A percentile compares a stretch with the other conserved stretches of the same genome.
Evolutionary conservation across 2,329 filamentous ascomycete genomes (phyloP).

Genomic region (Stagonosporopsis cucurbitacearum): DNA sequence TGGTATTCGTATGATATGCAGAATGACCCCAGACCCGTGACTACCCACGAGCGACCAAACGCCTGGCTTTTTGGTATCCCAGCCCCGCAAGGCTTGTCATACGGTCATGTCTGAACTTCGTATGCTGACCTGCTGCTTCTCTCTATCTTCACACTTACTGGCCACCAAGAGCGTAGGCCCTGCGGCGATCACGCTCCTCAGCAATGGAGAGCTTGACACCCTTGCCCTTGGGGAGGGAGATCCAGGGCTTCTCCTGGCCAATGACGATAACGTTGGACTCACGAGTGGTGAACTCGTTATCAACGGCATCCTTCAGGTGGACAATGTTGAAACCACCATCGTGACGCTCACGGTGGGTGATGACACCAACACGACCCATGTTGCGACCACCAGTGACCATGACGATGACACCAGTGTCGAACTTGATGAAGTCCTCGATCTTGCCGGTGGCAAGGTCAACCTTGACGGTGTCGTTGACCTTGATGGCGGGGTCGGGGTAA

Average conservation of each 20-base stretch:
- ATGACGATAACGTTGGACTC: slow-evolving; percentile 99
- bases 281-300: slow-evolving; percentile 99
- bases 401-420: slow-evolving; percentile 96
- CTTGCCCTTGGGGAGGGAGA: slow-evolving; percentile 99
- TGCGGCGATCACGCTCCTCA: slow-evolving; percentile 97
- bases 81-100: slow-evolving; percentile 36
- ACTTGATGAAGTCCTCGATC: slow-evolving; percentile 97
- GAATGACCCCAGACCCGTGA: slow-evolving; percentile 36
- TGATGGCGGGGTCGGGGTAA: slow-evolving; percentile 97
- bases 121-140: slow-evolving; percentile 33
- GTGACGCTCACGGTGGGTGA: slow-evolving; percentile 99
- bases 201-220: slow-evolving; percentile 98
- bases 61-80: slow-evolving; percentile 44
- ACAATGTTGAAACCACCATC: slow-evolving; percentile 99
- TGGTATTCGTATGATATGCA: slow-evolving; percentile 46
- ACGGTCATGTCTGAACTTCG: slow-evolving; percentile 36
- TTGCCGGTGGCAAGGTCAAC: slow-evolving; percentile 96
- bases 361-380: slow-evolving; percentile 99
- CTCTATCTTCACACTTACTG: slow-evolving; percentile 48
- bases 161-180: slow-evolving; percentile 68
- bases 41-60: slow-evolving; percentile 45
- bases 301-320: slow-evolving; percentile 99
- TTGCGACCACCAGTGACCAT: slow-evolving; percentile 99
- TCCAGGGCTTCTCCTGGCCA: slow-evolving; percentile 97
- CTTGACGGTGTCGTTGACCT: slow-evolving; percentile 99